These are phyloP conservation scores for Paramecium caudatum DNA, from an alignment of 73 alveolate species.

Conservation along the genomic window DNA sequence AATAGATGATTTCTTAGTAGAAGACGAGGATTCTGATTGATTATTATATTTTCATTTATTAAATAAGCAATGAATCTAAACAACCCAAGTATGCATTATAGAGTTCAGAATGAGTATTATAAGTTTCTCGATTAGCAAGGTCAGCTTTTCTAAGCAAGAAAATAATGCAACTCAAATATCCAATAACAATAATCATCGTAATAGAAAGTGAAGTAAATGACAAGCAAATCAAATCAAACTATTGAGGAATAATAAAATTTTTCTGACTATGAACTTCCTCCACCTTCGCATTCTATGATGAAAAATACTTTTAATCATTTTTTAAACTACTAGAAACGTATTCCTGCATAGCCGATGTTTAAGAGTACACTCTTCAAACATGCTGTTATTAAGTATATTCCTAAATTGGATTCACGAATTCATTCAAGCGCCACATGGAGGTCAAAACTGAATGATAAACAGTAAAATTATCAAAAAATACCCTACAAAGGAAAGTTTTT, in stretches of 20 bases:
- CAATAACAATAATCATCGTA: background rate
- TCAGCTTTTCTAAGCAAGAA: background rate
- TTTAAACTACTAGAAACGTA: background rate
- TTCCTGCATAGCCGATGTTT: background rate
- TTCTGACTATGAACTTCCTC: no score
- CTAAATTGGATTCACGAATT: background rate
- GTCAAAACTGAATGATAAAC: background rate
- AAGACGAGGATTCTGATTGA: slow-evolving; percentile 23
- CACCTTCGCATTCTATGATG: no score
- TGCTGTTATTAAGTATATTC: background rate
- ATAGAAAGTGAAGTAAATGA: background rate
- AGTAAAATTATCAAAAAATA: background rate
- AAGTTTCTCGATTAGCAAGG: background rate
- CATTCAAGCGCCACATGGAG: background rate
- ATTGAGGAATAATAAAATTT: slow-evolving; percentile 4
- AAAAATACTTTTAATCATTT: background rate
- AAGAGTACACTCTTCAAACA: background rate
- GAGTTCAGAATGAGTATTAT: background rate
- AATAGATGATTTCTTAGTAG: slow-evolving; percentile 8
- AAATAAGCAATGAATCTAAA: no score
- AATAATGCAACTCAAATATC: background rate
- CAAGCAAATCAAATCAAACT: no score
- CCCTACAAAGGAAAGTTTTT: background rate
- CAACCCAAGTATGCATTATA: background rate
- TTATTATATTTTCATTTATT: no score